phyloP scores from a whole-genome alignment of 129 eudicot species.

The Pittosporum tobira region DNA sequence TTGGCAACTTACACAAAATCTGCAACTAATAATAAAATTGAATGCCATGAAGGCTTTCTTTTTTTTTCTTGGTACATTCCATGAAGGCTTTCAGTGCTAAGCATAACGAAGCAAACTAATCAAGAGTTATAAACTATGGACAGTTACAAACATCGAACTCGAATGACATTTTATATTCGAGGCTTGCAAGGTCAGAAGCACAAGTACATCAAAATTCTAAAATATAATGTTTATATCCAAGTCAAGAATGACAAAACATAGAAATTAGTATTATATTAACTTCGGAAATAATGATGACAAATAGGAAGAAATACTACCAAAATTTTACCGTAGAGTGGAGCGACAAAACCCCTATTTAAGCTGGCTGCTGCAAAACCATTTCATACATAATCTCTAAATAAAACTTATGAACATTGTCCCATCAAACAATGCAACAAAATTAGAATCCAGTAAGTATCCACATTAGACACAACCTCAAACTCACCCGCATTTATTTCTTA shows the following conservation, averaged over 20 bases:
- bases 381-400: constrained; percentile 76
- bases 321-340: constrained; percentile 39
- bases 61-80: too few relatives aligned
- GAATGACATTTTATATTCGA: neutral
- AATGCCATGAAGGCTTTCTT: too few relatives aligned
- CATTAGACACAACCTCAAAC: constrained; percentile 56
- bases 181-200: neutral
- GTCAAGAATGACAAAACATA: neutral
- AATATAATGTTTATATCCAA: neutral
- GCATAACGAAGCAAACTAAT: neutral
- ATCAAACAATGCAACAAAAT: constrained; percentile 61
- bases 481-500: constrained; percentile 75
- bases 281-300: neutral
- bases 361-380: constrained; percentile 56
- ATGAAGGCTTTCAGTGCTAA: neutral
- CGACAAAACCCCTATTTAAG: constrained; percentile 76
- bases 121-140: neutral
- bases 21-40: neutral
- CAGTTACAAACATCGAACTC: neutral
- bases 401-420: constrained; percentile 68
- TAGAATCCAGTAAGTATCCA: constrained; percentile 70
- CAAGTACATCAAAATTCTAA: neutral
- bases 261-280: neutral
- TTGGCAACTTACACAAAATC: neutral
- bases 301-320: neutral